Conservation (phyloP, 1,284 basidiomycete species). For the Puccinia brachypodii region DNA sequence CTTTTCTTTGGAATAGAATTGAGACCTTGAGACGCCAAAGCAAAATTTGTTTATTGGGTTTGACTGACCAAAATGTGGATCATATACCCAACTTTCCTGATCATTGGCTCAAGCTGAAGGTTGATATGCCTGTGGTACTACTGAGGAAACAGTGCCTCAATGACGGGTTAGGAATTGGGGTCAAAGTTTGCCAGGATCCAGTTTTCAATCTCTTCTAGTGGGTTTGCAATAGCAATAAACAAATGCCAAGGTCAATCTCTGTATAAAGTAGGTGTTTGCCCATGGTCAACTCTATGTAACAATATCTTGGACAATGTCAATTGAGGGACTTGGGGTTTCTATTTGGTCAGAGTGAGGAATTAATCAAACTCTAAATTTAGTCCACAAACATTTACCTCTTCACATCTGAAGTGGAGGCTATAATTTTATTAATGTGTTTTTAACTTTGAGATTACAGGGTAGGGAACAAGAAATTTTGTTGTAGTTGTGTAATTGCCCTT, state of each 20-base stretch:
- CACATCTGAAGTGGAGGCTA: too few relatives aligned
- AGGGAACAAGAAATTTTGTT: too few relatives aligned
- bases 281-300: constrained; percentile 60
- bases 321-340: too few relatives aligned
- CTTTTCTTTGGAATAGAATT: background rate
- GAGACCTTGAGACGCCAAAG: too few relatives aligned
- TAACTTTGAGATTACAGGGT: too few relatives aligned
- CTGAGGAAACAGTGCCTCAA: background rate
- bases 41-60: too few relatives aligned
- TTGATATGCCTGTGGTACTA: background rate
- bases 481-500: too few relatives aligned
- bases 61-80: too few relatives aligned
- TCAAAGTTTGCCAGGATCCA: constrained; percentile 56
- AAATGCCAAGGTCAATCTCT: constrained; percentile 61
- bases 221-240: constrained; percentile 61
- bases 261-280: constrained; percentile 56
- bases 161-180: constrained; percentile 42
- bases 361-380: too few relatives aligned
- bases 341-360: too few relatives aligned
- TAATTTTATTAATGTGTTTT: too few relatives aligned
- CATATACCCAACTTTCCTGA: background rate
- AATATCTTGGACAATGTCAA: background rate
- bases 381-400: too few relatives aligned
- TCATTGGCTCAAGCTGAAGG: background rate
- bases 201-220: constrained; percentile 59